These are phyloP conservation scores for Phyllosticta citribraziliensis DNA, from an alignment of 2,329 filamentous ascomycete species.

Conservation along the genomic window DNA sequence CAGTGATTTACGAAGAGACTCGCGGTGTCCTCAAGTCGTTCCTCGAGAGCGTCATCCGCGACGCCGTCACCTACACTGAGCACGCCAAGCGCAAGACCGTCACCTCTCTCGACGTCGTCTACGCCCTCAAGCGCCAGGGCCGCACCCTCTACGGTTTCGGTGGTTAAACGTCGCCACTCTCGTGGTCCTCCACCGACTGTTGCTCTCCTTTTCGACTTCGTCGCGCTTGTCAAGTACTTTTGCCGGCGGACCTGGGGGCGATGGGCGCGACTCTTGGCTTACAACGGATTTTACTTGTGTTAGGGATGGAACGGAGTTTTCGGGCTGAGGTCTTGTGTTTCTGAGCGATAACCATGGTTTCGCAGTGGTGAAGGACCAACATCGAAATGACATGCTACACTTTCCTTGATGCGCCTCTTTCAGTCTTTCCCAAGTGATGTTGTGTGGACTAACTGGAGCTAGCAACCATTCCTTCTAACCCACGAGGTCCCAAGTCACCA, in stretches of 20 bases:
- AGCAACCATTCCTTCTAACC: neutral
- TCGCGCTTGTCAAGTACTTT: neutral
- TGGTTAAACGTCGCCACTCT: slow-evolving; percentile 52
- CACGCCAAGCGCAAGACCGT: slow-evolving; percentile 76
- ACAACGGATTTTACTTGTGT: neutral
- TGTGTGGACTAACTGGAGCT: neutral
- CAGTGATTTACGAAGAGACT: slow-evolving; percentile 71
- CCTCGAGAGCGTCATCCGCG: slow-evolving; percentile 67
- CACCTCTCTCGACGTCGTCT: slow-evolving; percentile 56
- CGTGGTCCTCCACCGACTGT: neutral
- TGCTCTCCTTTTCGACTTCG: neutral
- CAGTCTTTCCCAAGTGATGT: neutral
- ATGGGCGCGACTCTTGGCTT: neutral
- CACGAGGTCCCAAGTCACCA: neutral
- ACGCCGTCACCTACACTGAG: slow-evolving; percentile 69
- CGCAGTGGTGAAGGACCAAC: neutral
- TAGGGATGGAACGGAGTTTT: neutral
- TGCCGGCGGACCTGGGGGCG: neutral
- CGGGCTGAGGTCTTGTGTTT: neutral
- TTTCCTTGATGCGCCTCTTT: neutral
- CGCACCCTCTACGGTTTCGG: slow-evolving; percentile 79
- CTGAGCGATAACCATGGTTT: neutral
- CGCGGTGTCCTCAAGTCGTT: slow-evolving; percentile 70
- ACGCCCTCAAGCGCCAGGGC: slow-evolving; percentile 55
- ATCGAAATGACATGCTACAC: neutral